Evolutionary conservation across 441 rosid genomes (phyloP), one percentile per base, ranked within the genome.

Genomic region (Croton laevigatus): DNA sequence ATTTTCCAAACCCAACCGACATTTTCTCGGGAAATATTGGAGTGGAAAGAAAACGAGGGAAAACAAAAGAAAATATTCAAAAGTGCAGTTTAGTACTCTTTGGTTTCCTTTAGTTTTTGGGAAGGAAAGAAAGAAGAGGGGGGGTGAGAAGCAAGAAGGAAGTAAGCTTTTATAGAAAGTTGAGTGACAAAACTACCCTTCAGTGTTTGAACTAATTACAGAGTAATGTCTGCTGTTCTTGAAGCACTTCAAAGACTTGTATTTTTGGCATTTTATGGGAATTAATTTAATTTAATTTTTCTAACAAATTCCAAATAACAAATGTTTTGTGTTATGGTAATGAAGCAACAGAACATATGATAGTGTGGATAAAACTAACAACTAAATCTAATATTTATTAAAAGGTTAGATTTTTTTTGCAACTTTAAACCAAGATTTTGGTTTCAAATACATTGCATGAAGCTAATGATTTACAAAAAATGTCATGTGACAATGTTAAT

Each of bases 1-100:
- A 89, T 85, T 86, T 90, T 49, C 82, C 96, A 1, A 79, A 27
- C 27, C 85, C 80, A 14, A 72, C 84, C 0, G 92, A 72, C 96
- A 89, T 90, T 77, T 81, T 72, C 66, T 49, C 16, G 66, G 49
- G 71, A 65, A 67, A 8, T 4, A 0, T 11, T 22, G 3, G 16
- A 49, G 19, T 36, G 48, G 45, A 8, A 59, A n/a, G n/a, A n/a
- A n/a, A n/a, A n/a, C n/a, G 45, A 34, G 23, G 23, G 19, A 27
- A 46, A 66, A 17, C 11, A 12, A 7, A 52, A 54, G 60, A 69
- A 63, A 52, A 48, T 0, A 0, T 38, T 59, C 22, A 44, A 13
- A 1, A 44, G 12, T 27, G 55, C 46, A 0, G 58, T 8, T 1
- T 40, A 9, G 7, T 2, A 2, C 22, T 73, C 6, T 38, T 54